Evolutionary conservation across 768 basidiomycete genomes (phyloP).

Genomic region (Coprinellus micaceus): DNA sequence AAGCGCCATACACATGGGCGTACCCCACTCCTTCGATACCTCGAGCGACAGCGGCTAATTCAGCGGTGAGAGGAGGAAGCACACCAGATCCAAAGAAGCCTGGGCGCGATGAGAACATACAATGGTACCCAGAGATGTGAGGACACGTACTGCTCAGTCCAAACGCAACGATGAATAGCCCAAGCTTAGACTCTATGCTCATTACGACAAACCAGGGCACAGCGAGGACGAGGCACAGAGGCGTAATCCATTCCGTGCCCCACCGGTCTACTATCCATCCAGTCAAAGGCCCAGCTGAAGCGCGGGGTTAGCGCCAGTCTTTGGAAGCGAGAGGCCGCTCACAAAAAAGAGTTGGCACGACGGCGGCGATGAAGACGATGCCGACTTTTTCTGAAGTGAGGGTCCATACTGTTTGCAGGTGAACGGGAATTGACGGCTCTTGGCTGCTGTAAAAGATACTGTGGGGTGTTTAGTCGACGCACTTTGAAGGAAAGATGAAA

Average conservation of each 20-base stretch:
- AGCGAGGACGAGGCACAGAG: conserved; percentile 44
- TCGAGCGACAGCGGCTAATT: conserved; percentile 59
- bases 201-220: conserved; percentile 65
- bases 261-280: conserved; percentile 55
- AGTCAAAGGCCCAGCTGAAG: conserved; percentile 52
- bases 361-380: conserved; percentile 61
- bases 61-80: conserved; percentile 60
- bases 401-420: conserved; percentile 46
- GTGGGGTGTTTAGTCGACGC: too few species aligned
- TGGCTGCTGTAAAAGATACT: conserved; percentile 47
- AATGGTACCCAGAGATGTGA: conserved; percentile 1
- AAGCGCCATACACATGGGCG: conserved; percentile 71
- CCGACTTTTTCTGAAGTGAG: conserved; percentile 53
- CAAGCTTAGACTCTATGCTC: conserved; percentile 41
- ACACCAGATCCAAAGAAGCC: conserved; percentile 61
- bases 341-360: conserved; percentile 66
- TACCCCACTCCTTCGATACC: conserved; percentile 64
- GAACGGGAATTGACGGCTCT: conserved; percentile 58
- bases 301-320: background rate
- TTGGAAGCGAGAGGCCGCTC: conserved; percentile 16
- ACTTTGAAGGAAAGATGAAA: too few species aligned
- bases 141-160: conserved; percentile 50
- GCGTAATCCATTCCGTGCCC: conserved; percentile 54
- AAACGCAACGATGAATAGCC: conserved; percentile 45
- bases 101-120: conserved; percentile 19